Conservation (phyloP, 306 rosid species). For the Senna tora region DNA sequence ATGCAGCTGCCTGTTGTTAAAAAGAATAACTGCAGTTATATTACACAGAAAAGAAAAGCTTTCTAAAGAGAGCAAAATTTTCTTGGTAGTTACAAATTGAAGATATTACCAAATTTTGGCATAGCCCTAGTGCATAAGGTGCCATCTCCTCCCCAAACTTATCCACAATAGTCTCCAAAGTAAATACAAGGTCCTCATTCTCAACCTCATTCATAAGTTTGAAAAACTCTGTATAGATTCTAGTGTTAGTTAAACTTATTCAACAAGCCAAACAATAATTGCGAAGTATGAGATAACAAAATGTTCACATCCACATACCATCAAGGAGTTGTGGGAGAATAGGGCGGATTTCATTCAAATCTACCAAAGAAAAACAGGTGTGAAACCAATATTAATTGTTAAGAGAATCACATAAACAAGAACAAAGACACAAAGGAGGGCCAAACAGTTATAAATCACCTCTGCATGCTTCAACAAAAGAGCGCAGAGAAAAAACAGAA, state of each 20-base stretch:
- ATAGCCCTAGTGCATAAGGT: slow-evolving; percentile 94
- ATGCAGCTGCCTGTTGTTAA: slow-evolving; percentile 76
- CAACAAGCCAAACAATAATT: slow-evolving; percentile 29
- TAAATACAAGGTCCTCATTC: slow-evolving; percentile 96
- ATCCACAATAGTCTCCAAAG: slow-evolving; percentile 97
- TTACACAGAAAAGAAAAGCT: background rate
- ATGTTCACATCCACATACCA: slow-evolving; percentile 54
- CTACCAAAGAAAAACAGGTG: slow-evolving; percentile 48
- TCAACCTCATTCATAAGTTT: slow-evolving; percentile 99
- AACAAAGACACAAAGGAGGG: background rate
- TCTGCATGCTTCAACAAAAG: slow-evolving; percentile 96
- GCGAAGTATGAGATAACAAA: slow-evolving; percentile 7
- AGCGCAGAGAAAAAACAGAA: slow-evolving; percentile 95
- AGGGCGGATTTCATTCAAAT: slow-evolving; percentile 92
- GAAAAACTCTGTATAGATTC: slow-evolving; percentile 70
- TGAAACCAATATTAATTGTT: slow-evolving; percentile 1
- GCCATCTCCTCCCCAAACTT: slow-evolving; percentile 99
- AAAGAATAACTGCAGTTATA: background rate
- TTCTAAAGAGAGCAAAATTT: background rate
- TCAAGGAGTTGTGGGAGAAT: slow-evolving; percentile 96
- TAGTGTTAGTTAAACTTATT: slow-evolving; percentile 18
- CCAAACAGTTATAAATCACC: slow-evolving; percentile 43
- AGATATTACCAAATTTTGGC: slow-evolving; percentile 81
- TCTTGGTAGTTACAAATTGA: background rate
- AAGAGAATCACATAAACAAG: background rate